Evolutionary conservation across 306 rosid genomes (phyloP), one percentile per base, ranked within the genome.

Genomic region (Fragaria iinumae): DNA sequence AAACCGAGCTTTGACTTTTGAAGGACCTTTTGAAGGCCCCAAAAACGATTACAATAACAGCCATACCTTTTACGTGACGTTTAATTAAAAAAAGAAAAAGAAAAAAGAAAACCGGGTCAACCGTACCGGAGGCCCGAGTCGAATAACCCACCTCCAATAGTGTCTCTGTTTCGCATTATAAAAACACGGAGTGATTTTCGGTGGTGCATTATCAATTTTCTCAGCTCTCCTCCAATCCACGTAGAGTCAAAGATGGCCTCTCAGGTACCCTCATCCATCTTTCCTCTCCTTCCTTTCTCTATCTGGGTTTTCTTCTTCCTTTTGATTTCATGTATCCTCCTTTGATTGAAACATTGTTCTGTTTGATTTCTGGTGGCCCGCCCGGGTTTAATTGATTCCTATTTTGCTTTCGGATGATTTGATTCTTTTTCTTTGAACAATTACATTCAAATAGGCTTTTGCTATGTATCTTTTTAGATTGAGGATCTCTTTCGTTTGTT

Each of bases 171-270:
- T 38, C 41, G 7, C 6, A 4, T 4, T 41, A 41, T 41, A 38
- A 41, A 41, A 41, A 41, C 34, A 32, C 34, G 34, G 34, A 32
- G 34, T 32, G 34, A 32, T 32, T 32, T 32, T 32, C 34, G 34
- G 34, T 32, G 34, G 34, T 32, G 34, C 41, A 10, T 36, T 62
- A 34, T 71, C 29, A 56, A 47, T 32, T 0, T 32, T 32, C 6
- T 43, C n/a, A 0, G 29, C 60, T 44, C 9, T 39, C 38, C 36
- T 38, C 68, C 10, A 9, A 23, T 23, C n/a, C 55, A 9, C 43
- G 34, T 32, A 23, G 4, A 73, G 50, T 12, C 67, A 23, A 43
- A 60, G 13, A 74, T 74, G 77, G 77, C 77, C 3, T 74, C 70
- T 60, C 45, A 74, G 77, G 77, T 74, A 44, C 25, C 25, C 25